Conservation (phyloP, 2,329 filamentous ascomycete species). For the Dryadomyces quercivorus region DNA sequence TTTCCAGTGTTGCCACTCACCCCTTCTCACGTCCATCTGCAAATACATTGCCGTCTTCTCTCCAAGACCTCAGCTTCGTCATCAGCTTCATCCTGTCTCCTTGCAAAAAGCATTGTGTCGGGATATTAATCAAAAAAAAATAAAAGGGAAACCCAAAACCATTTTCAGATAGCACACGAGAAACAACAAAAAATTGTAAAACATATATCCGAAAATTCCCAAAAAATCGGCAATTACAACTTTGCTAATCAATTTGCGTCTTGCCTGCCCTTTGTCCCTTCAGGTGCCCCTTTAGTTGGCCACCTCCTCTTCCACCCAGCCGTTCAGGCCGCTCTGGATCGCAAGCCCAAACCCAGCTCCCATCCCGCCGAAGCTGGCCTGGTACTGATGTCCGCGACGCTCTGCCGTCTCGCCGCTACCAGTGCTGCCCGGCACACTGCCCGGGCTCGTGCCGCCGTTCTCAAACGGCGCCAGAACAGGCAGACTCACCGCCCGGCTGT, state of each 20-base stretch:
- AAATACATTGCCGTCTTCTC: background rate
- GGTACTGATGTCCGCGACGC: constrained; percentile 54
- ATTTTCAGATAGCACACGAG: background rate
- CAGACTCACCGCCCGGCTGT: constrained; percentile 78
- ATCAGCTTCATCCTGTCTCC: background rate
- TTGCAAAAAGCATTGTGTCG: background rate
- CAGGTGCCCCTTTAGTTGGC: constrained; percentile 31
- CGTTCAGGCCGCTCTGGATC: constrained; percentile 51
- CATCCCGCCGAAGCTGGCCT: constrained; percentile 49
- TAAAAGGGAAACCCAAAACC: background rate
- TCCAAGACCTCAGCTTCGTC: background rate
- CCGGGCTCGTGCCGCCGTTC: constrained; percentile 42
- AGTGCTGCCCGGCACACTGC: constrained; percentile 31
- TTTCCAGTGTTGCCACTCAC: background rate
- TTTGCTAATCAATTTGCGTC: constrained; percentile 24
- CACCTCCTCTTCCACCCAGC: constrained; percentile 57
- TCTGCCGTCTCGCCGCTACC: constrained; percentile 32
- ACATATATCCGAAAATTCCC: constrained; percentile 12
- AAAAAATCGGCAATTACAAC: constrained; percentile 18
- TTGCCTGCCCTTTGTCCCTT: constrained; percentile 4
- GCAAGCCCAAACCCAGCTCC: constrained; percentile 45
- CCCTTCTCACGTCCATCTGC: background rate
- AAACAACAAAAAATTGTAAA: background rate
- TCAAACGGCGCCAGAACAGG: constrained; percentile 58
- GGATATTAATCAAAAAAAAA: background rate